phyloP scores from a whole-genome alignment of 1,139 yeast species.

The Hyphopichia buzzinii region DNA sequence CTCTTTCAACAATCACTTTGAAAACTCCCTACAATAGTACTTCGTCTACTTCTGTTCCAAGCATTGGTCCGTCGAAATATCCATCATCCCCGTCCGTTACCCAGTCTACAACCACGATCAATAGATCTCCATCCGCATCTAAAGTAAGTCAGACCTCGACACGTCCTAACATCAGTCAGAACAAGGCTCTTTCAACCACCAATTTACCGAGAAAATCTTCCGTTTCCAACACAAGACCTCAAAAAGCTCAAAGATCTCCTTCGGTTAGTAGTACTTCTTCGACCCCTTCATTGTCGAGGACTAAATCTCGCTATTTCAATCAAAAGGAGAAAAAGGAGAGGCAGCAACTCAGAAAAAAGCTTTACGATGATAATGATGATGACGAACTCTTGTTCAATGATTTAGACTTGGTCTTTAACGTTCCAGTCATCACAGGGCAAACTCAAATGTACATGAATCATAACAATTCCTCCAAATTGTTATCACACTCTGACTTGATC shows the following conservation, averaged over 20 bases:
- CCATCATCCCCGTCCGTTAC: slow-evolving; percentile 1
- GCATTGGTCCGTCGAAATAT: neutral
- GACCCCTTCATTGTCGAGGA: slow-evolving; percentile 23
- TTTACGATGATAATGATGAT: slow-evolving; percentile 43
- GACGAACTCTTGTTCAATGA: slow-evolving; percentile 41
- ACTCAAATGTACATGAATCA: slow-evolving; percentile 31
- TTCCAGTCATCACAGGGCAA: slow-evolving; percentile 41
- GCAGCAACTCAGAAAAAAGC: slow-evolving; percentile 37
- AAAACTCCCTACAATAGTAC: slow-evolving; percentile 6
- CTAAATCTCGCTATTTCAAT: slow-evolving; percentile 36
- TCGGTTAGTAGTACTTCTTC: slow-evolving; percentile 5
- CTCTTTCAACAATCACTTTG: slow-evolving; percentile 25
- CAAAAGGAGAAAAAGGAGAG: slow-evolving; percentile 40
- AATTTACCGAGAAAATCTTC: slow-evolving; percentile 1
- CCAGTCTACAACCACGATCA: neutral
- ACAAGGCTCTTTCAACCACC: slow-evolving; percentile 7
- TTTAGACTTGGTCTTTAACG: slow-evolving; percentile 43
- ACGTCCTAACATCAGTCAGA: slow-evolving; percentile 3
- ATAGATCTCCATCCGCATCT: neutral
- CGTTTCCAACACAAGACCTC: neutral
- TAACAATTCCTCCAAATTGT: slow-evolving; percentile 9
- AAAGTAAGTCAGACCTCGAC: slow-evolving; percentile 6
- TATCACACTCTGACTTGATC: slow-evolving; percentile 28
- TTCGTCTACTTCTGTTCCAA: neutral
- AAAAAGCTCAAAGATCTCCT: slow-evolving; percentile 1